phyloP scores from a whole-genome alignment of 257 asterid species.

The Ilex aquifolium region DNA sequence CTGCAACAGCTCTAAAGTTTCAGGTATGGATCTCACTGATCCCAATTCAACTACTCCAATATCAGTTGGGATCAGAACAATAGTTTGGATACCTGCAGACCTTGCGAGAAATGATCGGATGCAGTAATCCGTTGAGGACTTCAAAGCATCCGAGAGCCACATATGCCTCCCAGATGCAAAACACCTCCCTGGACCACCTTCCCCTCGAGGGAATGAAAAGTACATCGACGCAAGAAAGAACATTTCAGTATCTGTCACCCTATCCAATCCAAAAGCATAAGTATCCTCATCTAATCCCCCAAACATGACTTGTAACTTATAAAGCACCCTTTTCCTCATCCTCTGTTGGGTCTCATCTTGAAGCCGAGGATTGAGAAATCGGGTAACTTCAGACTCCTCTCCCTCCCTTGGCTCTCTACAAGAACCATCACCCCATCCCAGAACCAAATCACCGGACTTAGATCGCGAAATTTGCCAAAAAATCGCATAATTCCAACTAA shows the following conservation, averaged over 20 bases:
- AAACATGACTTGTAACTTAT: conserved; percentile 61
- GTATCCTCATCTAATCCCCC: conserved; percentile 81
- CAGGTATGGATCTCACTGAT: conserved; percentile 68
- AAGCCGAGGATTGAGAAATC: conserved; percentile 39
- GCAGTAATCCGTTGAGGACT: conserved; percentile 47
- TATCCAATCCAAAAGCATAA: conserved; percentile 84
- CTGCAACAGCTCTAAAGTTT: conserved; percentile 49
- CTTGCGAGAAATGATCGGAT: conserved; percentile 77
- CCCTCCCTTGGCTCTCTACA: conserved; percentile 75
- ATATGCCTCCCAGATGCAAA: conserved; percentile 54
- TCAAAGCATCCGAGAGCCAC: conserved; percentile 60
- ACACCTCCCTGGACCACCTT: conserved; percentile 88
- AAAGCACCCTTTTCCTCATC: conserved; percentile 86
- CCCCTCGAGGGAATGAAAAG: conserved; percentile 77
- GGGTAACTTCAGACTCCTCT: conserved; percentile 58
- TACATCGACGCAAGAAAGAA: conserved; percentile 97
- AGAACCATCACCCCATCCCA: conserved; percentile 99
- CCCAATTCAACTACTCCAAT: conserved; percentile 92
- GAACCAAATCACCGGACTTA: conserved; percentile 72
- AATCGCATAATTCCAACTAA: conserved; percentile 88
- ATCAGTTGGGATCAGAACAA: conserved; percentile 79
- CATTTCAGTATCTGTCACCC: conserved; percentile 92
- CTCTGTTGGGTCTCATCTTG: conserved; percentile 80
- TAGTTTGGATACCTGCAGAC: conserved; percentile 82
- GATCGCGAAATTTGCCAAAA: conserved; percentile 96